Base-by-base conservation (phyloP, 306 rosid species). In the Quercus mongolica region DNA sequence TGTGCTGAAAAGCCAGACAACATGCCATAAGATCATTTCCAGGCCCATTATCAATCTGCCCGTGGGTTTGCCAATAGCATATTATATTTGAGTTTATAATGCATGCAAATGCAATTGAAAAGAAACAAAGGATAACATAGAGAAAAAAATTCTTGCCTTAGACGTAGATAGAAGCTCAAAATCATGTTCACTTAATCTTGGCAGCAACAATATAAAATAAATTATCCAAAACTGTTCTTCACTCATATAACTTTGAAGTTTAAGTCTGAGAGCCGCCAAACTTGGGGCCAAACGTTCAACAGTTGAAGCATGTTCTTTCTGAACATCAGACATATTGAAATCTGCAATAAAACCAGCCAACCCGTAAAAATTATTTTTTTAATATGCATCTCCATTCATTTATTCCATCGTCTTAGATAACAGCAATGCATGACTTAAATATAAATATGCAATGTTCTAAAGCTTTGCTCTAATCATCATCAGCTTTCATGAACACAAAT, bases 221-320 rank as follows among this genome's bases (percentile, higher is more conserved):
- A 95, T 87, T 89, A 90, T 89, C 99, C 99, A 95, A 88, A 95
- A 95, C 52, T 74, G 81, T 75, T 80, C 93, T 84, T 89, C 91
- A 25, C 84, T 84, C 97, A 93, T 90, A 83, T 83, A 86, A 83
- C 85, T 78, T 85, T 91, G 86, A 76, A 93, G 88, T 44, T 74
- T 82, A 76, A 62, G 75, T 86, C 96, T 84, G 7, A 91, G 92
- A 74, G 85, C 78, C 46, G 86, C 88, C 69, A 95, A 84, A 46
- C 84, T 89, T 31, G 98, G 96, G 23, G 90, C 85, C 85, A 87
- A 80, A 58, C 58, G 86, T 77, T 93, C 94, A 57, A 95, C 87
- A 79, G 90, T 76, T 61, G 86, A 80, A 71, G 78, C 89, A 86
- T 95, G 99, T 57, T 80, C 88, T 80, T 85, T 91, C 88, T 92